Percentiles rank a stretch among this genome's conserved stretches.
These are phyloP conservation scores for Viola pubescens DNA, from an alignment of 441 rosid genomes.

Conservation along the genomic window DNA sequence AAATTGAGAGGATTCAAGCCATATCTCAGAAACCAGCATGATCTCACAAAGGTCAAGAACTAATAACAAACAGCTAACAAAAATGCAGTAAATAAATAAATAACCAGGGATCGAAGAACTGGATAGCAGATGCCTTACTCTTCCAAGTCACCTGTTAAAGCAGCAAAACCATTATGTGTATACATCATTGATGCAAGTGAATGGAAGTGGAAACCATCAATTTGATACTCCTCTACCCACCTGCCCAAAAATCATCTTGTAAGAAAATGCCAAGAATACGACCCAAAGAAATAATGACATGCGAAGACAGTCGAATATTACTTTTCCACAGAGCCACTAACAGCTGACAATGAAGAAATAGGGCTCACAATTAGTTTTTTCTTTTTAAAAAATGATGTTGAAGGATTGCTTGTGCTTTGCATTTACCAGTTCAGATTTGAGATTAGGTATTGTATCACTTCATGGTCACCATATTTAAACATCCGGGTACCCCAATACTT, in stretches of 20 bases:
- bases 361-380: background rate
- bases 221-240: constrained; percentile 88
- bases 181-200: constrained; percentile 92
- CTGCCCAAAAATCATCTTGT: constrained; percentile 42
- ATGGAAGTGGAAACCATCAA: constrained; percentile 95
- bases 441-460: constrained; percentile 81
- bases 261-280: constrained; percentile 24
- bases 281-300: background rate
- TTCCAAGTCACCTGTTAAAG: constrained; percentile 67
- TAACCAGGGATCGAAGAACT: constrained; percentile 10
- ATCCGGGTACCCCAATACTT: constrained; percentile 97
- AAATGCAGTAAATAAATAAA: background rate
- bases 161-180: constrained; percentile 90
- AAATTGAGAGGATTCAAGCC: background rate
- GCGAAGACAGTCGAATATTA: background rate
- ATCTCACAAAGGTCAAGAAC: background rate
- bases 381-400: constrained; percentile 2
- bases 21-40: background rate
- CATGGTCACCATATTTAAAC: constrained; percentile 89
- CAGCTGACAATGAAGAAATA: background rate
- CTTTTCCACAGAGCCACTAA: background rate
- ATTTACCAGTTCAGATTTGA: constrained; percentile 93
- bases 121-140: constrained; percentile 56
- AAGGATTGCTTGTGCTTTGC: constrained; percentile 12
- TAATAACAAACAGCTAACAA: background rate